phyloP scores from a whole-genome alignment of 2,329 filamentous ascomycete species.

The Nothophoma quercina region DNA sequence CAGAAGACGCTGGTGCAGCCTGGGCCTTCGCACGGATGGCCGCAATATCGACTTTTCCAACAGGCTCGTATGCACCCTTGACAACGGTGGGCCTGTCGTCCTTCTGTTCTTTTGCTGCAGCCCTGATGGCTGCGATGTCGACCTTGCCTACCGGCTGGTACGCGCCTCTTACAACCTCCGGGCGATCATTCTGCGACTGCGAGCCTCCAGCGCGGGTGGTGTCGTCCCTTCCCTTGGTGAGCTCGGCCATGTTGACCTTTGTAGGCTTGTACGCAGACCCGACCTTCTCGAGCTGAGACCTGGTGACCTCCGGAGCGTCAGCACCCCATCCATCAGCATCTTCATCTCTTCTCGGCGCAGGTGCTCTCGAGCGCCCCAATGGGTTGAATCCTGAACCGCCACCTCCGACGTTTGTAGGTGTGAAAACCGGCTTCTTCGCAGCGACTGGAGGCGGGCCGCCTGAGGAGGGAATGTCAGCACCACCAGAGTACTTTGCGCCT shows the following conservation, averaged over 20 bases:
- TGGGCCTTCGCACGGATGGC: conserved; percentile 88
- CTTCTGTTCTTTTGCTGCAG: conserved; percentile 70
- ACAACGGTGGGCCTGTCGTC: conserved; percentile 86
- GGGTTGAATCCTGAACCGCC: conserved; percentile 70
- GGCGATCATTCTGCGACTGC: conserved; percentile 55
- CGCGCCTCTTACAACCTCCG: conserved; percentile 79
- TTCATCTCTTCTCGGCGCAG: conserved; percentile 62
- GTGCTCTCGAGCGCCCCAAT: conserved; percentile 68
- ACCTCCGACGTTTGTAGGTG: conserved; percentile 71
- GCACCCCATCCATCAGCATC: conserved; percentile 93
- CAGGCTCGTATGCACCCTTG: conserved; percentile 91
- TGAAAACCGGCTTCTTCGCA: conserved; percentile 90
- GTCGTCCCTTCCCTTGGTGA: conserved; percentile 76
- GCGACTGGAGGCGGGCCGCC: conserved; percentile 72
- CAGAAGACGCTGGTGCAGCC: conserved; percentile 43
- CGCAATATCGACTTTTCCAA: conserved; percentile 96
- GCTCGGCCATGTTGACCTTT: conserved; percentile 89
- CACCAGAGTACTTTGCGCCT: conserved; percentile 88
- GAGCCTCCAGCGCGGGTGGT: conserved; percentile 67
- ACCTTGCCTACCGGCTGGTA: conserved; percentile 97
- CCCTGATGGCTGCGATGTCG: conserved; percentile 90
- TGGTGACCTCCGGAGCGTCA: conserved; percentile 89
- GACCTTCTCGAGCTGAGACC: conserved; percentile 90
- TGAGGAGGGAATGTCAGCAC: conserved; percentile 62
- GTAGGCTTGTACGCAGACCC: conserved; percentile 92